Conservation (phyloP, 2,329 filamentous ascomycete species). For the Dothidotthia symphoricarpi region DNA sequence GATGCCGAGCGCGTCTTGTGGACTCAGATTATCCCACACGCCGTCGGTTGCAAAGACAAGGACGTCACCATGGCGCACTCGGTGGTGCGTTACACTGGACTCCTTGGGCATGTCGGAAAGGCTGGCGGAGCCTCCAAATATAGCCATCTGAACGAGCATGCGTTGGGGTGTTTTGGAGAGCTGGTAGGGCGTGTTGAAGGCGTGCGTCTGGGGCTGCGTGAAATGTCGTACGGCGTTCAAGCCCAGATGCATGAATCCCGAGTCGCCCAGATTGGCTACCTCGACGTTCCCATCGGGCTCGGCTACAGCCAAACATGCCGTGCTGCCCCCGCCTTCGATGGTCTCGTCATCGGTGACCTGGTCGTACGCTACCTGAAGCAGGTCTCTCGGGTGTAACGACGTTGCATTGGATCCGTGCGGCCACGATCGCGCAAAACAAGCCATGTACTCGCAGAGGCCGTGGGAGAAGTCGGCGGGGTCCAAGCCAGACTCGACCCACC, state of each 20-base stretch:
- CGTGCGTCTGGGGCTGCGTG: constrained; percentile 87
- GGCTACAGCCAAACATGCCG: constrained; percentile 82
- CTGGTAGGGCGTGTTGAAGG: constrained; percentile 97
- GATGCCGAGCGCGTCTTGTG: constrained; percentile 81
- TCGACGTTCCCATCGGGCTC: constrained; percentile 72
- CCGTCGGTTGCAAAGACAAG: constrained; percentile 93
- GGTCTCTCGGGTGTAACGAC: constrained; percentile 59
- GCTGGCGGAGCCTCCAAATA: constrained; percentile 69
- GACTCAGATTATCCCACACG: constrained; percentile 92
- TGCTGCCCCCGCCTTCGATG: constrained; percentile 83
- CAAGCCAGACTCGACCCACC: constrained; percentile 88
- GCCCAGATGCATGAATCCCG: constrained; percentile 83
- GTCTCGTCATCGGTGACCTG: constrained; percentile 70
- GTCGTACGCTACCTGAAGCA: constrained; percentile 85
- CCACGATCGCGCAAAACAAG: constrained; percentile 65
- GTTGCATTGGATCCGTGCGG: constrained; percentile 39
- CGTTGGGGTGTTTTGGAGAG: constrained; percentile 81
- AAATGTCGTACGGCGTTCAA: constrained; percentile 80
- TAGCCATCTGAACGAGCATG: constrained; percentile 73
- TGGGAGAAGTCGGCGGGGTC: constrained; percentile 96
- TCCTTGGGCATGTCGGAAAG: constrained; percentile 82
- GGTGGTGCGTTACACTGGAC: constrained; percentile 73
- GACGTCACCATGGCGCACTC: constrained; percentile 84
- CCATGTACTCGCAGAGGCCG: constrained; percentile 91
- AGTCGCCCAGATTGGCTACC: constrained; percentile 93